Evolutionary conservation across 257 asterid genomes (phyloP).

Genomic region (Fraxinus americana): DNA sequence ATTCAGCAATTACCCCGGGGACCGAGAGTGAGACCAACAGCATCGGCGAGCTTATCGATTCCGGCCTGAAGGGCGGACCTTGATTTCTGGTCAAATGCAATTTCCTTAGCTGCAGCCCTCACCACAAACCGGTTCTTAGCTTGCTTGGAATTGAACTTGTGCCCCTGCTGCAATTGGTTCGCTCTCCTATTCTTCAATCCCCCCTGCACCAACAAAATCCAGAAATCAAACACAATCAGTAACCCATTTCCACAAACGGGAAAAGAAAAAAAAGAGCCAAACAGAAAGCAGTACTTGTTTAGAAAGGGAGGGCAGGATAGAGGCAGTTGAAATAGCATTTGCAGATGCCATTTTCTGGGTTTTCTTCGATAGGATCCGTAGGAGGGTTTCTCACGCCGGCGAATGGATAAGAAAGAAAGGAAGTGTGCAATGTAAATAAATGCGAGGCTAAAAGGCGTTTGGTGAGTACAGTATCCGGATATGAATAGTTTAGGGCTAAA

Average conservation of each 20-base stretch:
- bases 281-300: conserved; percentile 44
- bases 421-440: neutral
- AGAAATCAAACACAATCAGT: neutral
- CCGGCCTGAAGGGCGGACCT: conserved; percentile 93
- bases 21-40: conserved; percentile 92
- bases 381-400: conserved; percentile 19
- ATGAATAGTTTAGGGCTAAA: neutral
- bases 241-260: neutral
- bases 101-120: conserved; percentile 86
- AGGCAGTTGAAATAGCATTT: conserved; percentile 72
- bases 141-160: conserved; percentile 51
- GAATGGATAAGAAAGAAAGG: neutral
- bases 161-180: conserved; percentile 70
- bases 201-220: conserved; percentile 42
- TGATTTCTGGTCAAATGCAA: conserved; percentile 90
- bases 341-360: conserved; percentile 73
- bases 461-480: neutral
- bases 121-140: conserved; percentile 65
- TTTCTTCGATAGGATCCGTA: conserved; percentile 27
- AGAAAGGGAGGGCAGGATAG: conserved; percentile 61
- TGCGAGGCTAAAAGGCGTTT: neutral
- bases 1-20: conserved; percentile 71
- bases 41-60: conserved; percentile 92
- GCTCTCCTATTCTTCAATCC: conserved; percentile 58
- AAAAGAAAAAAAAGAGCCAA: neutral